These are phyloP conservation scores for Globisporangium radiosum DNA, from an alignment of 352 stramenopile genomes.

Conservation along the genomic window DNA sequence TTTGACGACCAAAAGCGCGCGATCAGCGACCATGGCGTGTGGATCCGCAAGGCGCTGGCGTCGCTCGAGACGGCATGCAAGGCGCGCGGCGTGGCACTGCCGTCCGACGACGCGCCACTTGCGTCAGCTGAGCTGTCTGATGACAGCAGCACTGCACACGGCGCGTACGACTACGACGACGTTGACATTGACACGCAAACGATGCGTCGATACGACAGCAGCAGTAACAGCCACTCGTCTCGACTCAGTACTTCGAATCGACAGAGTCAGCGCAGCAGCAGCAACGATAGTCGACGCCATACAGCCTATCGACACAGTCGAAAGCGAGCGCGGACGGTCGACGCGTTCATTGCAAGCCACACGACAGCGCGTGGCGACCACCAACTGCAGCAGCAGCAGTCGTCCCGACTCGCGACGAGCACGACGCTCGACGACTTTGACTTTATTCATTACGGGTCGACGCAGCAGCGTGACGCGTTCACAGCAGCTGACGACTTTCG, in stretches of 20 bases:
- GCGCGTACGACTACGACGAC: slow-evolving; percentile 12
- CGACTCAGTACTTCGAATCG: too few relatives aligned
- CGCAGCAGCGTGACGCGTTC: slow-evolving; percentile 4
- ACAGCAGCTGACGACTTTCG: neutral
- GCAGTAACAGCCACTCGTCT: too few relatives aligned
- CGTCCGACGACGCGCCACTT: slow-evolving; percentile 1
- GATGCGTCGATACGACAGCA: neutral
- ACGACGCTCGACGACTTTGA: slow-evolving; percentile 38
- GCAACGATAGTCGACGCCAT: too few relatives aligned
- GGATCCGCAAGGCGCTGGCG: slow-evolving; percentile 34
- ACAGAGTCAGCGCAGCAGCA: neutral
- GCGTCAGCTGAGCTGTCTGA: neutral
- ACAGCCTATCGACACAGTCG: neutral
- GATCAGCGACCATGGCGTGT: slow-evolving; percentile 44
- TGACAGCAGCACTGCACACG: slow-evolving; percentile 6
- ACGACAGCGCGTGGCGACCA: neutral
- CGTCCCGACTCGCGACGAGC: slow-evolving; percentile 1
- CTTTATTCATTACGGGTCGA: slow-evolving; percentile 11
- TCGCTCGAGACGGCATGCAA: slow-evolving; percentile 26
- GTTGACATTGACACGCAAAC: neutral
- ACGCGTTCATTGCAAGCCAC: slow-evolving; percentile 11
- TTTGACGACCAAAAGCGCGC: slow-evolving; percentile 38
- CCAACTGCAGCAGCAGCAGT: too few relatives aligned
- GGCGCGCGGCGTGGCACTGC: slow-evolving; percentile 19
- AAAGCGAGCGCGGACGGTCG: slow-evolving; percentile 4